Percentiles rank a stretch among this genome's conserved stretches.
Conservation (phyloP, 495 filamentous ascomycete species). For the Polyplosphaeria fusca region DNA sequence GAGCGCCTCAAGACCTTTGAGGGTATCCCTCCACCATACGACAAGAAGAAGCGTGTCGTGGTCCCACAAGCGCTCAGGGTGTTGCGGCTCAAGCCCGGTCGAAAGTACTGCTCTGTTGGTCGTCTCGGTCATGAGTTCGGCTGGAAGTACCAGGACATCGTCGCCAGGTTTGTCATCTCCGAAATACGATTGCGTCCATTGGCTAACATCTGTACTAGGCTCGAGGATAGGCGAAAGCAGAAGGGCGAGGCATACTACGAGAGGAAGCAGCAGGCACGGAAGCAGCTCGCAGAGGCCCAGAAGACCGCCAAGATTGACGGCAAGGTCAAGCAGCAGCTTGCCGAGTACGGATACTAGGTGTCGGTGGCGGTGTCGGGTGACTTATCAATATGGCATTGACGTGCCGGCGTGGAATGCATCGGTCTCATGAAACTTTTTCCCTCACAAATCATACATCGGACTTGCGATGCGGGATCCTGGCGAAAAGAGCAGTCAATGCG, state of each 20-base stretch:
- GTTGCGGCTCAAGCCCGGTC: constrained; percentile 90
- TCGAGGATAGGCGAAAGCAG: constrained; percentile 98
- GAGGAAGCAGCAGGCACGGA: constrained; percentile 93
- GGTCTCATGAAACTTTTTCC: constrained; percentile 27
- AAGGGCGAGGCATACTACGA: constrained; percentile 99
- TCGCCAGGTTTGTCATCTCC: constrained; percentile 69
- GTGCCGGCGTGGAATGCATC: constrained; percentile 30
- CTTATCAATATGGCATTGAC: too few species aligned
- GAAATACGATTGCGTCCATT: neutral
- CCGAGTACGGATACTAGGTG: constrained; percentile 66
- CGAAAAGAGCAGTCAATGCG: constrained; percentile 29
- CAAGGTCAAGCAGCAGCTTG: constrained; percentile 66
- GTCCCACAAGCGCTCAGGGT: constrained; percentile 96
- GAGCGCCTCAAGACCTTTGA: constrained; percentile 99
- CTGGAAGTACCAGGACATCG: constrained; percentile 99
- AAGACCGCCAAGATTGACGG: constrained; percentile 84
- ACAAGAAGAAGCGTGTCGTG: constrained; percentile 99
- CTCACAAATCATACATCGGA: constrained; percentile 26
- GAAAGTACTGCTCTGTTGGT: constrained; percentile 99
- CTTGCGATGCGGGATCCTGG: constrained; percentile 20
- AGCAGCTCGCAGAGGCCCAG: constrained; percentile 84
- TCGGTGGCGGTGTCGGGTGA: constrained; percentile 1
- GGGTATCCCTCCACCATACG: constrained; percentile 97
- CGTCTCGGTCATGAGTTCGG: constrained; percentile 97
- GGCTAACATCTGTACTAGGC: constrained; percentile 54